Base-by-base conservation (phyloP, 495 filamentous ascomycete genomes). In the Penicillium samsonianum region DNA sequence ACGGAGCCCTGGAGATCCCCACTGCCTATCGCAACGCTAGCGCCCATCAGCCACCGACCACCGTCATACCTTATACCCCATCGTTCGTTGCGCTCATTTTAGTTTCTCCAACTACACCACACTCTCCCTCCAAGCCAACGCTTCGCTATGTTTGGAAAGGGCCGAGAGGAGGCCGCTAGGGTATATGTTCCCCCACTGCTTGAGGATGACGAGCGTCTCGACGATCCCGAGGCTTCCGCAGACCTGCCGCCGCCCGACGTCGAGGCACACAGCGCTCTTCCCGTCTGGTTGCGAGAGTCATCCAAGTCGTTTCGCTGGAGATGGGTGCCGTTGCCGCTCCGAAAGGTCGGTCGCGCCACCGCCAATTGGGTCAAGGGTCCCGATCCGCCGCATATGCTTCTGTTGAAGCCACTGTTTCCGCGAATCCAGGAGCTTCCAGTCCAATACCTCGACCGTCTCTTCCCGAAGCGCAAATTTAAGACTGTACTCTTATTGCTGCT, bases 291-390 rank as follows among this genome's bases (percentile, higher is more conserved):
- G 61, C 78, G 73, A 59, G 79, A 82, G 51, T 81, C 78, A 10
- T 81, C 80, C 51, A 77, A 77, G 46, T 78, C 79, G 1, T 82
- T 81, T 58, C 78, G 69, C 55, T 83, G 76, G 75, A 67, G 67
- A 53, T 83, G 80, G 79, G 72, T 83, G 9, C 80, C 80, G 4
- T 50, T 81, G n/a, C 77, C 75, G 2, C 20, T 82, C 20, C 64
- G 80, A 44, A 79, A 81, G 43, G 74, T 69, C 38, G 78, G 70
- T 43, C 71, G 80, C 50, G 73, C 78, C 11, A 72, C 78, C 16
- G 78, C 73, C 41, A 73, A 73, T 42, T 96, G 90, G 90, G 73
- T 86, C n/a, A 79, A 81, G 60, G 91, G 91, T 0, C 91, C 91
- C 0, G 68, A 84, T 56, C 82, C 80, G 20, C 84, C 89, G 7